Base-by-base conservation (phyloP, 2,329 filamentous ascomycete genomes). In the Taxawa tesnikishii region DNA sequence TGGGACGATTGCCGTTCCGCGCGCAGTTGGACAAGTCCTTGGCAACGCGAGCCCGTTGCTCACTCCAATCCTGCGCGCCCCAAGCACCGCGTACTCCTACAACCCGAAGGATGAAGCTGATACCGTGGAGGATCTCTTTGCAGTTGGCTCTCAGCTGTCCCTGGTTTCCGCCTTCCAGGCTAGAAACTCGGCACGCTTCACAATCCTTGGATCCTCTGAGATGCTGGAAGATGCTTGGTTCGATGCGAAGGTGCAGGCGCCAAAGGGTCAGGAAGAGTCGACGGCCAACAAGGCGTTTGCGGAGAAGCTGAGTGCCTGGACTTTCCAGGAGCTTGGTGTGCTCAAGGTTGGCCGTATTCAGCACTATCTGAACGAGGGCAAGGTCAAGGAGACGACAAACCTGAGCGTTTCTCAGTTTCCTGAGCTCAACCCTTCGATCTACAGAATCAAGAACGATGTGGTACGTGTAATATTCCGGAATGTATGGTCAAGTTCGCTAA, bases 381-480 rank as follows among this genome's bases (percentile, higher is more conserved):
- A 60, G 37, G 58, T 61, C 44, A 56, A 56, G 44, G 40, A 40
- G 28, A 27, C 31, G 16, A 34, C 31, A 26, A 38, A 38, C 26
- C 14, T 36, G 16, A 34, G 24, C 29, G 27, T 35, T 12, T 32
- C 38, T 5, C 30, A 40, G 17, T 32, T 33, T 31, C 55, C 54
- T 38, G 55, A 63, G 52, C 40, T 72, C 41, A 94, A 94, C 64
- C 87, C 88, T 7, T 72, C 64, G 34, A 87, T 96, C 44, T 98
- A 98, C 64, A 75, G 90, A 43, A 77, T 98, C 55, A 98, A 96
- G 72, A 94, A 84, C 60, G 79, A 94, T 52, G 87, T 94, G 48
- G 87, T 94, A 73, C 54, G 84, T 82, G 29, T 9, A 18, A 17
- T 5, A 12, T 15, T 11, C 18, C 14, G 10, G 32, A 15, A 10